Base-by-base conservation (phyloP, 176 grass and related monocot species). In the Carex scoparia region DNA sequence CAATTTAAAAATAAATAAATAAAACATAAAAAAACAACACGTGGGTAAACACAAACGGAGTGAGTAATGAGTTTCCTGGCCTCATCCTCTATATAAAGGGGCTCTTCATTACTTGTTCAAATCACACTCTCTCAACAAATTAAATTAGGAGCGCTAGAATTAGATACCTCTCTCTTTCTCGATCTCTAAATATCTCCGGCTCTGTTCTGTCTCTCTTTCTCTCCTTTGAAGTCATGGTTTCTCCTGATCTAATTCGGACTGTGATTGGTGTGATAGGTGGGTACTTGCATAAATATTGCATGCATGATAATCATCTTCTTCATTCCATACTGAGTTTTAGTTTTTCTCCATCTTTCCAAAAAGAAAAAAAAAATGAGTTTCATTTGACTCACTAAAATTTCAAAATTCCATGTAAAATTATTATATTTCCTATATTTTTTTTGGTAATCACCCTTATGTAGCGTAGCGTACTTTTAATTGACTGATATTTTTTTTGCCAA, bases 201-300 rank as follows among this genome's bases (percentile, higher is more conserved):
- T 49, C 48, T 49, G 9, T 49, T 79, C 54, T 46, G 56, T 69
- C 4, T 19, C 13, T 38, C 69, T 37, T 9, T 8, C 9, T 44
- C 11, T 64, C 4, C 58, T 23, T 74, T 44, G 59, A 35, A 19
- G 55, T 76, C 87, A 93, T 97, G 94, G 40, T 97, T 83, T 90
- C 91, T 4, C 1, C 86, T 0, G 91, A 97, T 79, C 53, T 79
- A 85, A 94, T 94, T 79, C 88, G 94, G 64, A 97, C 94, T 4
- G 91, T 61, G 66, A 84, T 97, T 81, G 94, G 94, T 53, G 85
- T 97, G 78, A 53, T 97, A 49, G 94, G 94, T 92, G 86, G 15
- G 86, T 85, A 9, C 4, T 7, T 84, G 64, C 57, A 33, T 79
- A 35, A 49, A 19, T 51, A 53, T 56, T 79, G 74, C 30, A 58